Evolutionary conservation across 2,329 filamentous ascomycete genomes (phyloP), one percentile per base, ranked within the genome.

Genomic region (Cladosporium sp.): DNA sequence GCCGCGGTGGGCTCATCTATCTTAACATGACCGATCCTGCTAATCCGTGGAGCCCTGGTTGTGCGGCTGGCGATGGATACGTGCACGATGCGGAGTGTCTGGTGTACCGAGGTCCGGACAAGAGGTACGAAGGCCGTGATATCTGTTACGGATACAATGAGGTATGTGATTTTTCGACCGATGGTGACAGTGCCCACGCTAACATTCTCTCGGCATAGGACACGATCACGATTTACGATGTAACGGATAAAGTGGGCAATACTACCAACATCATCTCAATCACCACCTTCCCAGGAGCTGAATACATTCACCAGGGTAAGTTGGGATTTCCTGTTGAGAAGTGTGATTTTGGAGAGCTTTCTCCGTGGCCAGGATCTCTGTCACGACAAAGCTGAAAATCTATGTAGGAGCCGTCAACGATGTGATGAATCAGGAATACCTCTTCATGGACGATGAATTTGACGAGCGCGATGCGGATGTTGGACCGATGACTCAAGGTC

Each of bases 21-120:
- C 72, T 79, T 56, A 75, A 80, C 61, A 64, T 81, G 38, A 70
- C 67, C n/a, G 74, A 80, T 58, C 70, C 77, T 11, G 61, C 70
- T 11, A 78, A 77, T 58, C 74, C 77, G 7, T 72, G 67, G 14
- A 72, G 70, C 2, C 73, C 75, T 10, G 78, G 77, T 31, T 81
- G 77, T 58, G 72, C 73, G 3, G 67, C 70, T 13, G 63, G 72
- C 31, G 78, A 80, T 61, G 77, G 77, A 48, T 81, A 81, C 62
- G 76, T 79, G 14, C 78, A 81, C 64, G 78, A 81, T 57, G 78
- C 78, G 4, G 77, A 81, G 64, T 81, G 78, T 63, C 66, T 81
- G 37, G 70, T 75, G 53, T 77, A 77, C 67, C 69, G 68, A 2
- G 76, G 77, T 2, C 76, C 76, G 1, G 71, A 77, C 55, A 63